A percentile compares a stretch with the other conserved stretches of the same genome.
Evolutionary conservation across 2,329 filamentous ascomycete genomes (phyloP).

Genomic region (Colletotrichum phormii): DNA sequence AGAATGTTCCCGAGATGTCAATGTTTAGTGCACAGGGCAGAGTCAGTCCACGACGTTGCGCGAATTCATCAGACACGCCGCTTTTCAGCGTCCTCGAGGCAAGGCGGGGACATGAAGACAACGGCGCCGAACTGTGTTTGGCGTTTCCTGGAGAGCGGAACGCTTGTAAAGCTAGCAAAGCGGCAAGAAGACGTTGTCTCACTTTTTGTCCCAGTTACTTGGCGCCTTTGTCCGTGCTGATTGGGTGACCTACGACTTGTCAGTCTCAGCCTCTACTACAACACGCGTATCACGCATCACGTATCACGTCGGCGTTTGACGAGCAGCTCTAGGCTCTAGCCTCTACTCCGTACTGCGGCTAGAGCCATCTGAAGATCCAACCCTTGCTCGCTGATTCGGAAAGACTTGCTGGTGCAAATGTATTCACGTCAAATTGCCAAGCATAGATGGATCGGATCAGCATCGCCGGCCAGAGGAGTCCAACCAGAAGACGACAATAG

Average conservation of each 20-base stretch:
- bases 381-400: not conserved
- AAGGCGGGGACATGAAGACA: not conserved
- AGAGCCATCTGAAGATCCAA: not conserved
- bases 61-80: not conserved
- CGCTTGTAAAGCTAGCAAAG: not conserved
- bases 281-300: too few relatives aligned
- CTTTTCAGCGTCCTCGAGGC: not conserved
- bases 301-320: not conserved
- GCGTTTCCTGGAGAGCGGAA: not conserved
- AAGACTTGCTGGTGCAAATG: not conserved
- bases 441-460: not conserved
- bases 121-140: not conserved
- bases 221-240: not conserved
- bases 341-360: not conserved
- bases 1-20: not conserved
- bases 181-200: conserved; percentile 16
- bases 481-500: not conserved
- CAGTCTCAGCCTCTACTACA: not conserved
- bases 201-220: not conserved
- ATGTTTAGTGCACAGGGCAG: not conserved
- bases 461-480: not conserved
- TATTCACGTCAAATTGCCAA: not conserved
- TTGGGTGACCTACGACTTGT: conserved; percentile 25
- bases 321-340: not conserved
- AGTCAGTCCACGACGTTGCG: not conserved